phyloP scores from a whole-genome alignment of 139 green algal species.

The Deuterostichococcus epilithicus region DNA sequence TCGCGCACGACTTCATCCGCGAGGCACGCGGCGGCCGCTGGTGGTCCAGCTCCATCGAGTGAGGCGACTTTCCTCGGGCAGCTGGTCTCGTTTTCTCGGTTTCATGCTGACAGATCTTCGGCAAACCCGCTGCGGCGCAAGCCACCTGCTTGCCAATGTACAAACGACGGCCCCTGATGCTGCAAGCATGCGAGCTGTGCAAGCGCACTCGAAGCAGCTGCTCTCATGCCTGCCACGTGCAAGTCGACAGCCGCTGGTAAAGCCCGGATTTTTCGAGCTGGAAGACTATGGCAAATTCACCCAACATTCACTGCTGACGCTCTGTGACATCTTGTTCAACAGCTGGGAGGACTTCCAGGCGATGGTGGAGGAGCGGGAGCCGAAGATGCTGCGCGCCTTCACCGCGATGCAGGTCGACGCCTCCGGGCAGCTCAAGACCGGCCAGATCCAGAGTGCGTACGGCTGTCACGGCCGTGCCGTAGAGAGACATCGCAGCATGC shows the following conservation, averaged over 20 bases:
- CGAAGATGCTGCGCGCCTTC: conserved; percentile 55
- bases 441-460: conserved; percentile 34
- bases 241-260: too few species aligned
- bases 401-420: conserved; percentile 43
- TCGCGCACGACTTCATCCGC: conserved; percentile 49
- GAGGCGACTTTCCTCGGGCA: too few species aligned
- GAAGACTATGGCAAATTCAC: too few species aligned
- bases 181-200: not conserved
- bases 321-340: not conserved
- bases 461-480: not conserved
- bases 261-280: too few species aligned
- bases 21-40: conserved; percentile 34
- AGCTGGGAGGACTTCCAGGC: conserved; percentile 63
- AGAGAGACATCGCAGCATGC: not conserved
- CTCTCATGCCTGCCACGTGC: not conserved
- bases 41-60: conserved; percentile 28
- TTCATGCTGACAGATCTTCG: not conserved
- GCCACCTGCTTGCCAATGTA: too few species aligned
- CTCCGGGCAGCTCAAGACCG: conserved; percentile 37
- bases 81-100: not conserved
- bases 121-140: too few species aligned
- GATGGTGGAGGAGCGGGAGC: conserved; percentile 57
- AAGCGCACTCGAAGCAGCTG: not conserved
- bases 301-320: not conserved
- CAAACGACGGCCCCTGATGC: too few species aligned